These are phyloP conservation scores for Termitomyces sp. DNA, from an alignment of 768 basidiomycete species.

Conservation along the genomic window DNA sequence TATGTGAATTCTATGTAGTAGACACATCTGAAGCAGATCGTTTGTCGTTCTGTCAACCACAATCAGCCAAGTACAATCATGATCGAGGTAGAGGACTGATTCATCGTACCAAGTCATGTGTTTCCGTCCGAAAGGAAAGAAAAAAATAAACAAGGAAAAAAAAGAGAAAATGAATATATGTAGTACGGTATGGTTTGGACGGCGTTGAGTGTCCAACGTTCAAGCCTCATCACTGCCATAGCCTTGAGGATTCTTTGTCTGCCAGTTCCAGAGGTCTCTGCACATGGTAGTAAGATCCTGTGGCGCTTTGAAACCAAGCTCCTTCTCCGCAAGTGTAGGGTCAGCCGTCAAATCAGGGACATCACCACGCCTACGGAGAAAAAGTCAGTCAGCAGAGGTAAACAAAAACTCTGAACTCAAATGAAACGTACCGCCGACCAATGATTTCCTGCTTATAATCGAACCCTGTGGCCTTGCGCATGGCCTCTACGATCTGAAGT, in stretches of 20 bases:
- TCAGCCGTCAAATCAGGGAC: slow-evolving; percentile 96
- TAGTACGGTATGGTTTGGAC: neutral
- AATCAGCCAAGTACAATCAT: neutral
- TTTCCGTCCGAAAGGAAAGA: neutral
- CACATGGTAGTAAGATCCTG: slow-evolving; percentile 89
- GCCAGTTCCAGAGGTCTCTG: slow-evolving; percentile 97
- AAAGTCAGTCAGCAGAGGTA: neutral
- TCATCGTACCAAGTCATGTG: neutral
- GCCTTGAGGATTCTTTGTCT: slow-evolving; percentile 83
- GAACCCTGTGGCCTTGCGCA: slow-evolving; percentile 86
- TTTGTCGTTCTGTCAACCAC: neutral
- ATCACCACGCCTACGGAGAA: slow-evolving; percentile 69
- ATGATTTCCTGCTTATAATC: slow-evolving; percentile 87
- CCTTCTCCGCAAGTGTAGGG: slow-evolving; percentile 83
- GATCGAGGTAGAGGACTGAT: neutral
- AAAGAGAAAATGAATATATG: neutral
- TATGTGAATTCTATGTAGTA: neutral
- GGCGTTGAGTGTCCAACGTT: neutral
- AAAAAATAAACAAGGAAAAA: neutral
- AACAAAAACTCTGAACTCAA: neutral
- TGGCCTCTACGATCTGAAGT: slow-evolving; percentile 89
- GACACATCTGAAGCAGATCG: neutral
- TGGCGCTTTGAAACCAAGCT: slow-evolving; percentile 87
- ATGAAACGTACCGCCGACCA: slow-evolving; percentile 68
- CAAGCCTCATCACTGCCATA: slow-evolving; percentile 29